Evolutionary conservation across 345 rosid genomes (phyloP).

Genomic region (Microthlaspi erraticum): DNA sequence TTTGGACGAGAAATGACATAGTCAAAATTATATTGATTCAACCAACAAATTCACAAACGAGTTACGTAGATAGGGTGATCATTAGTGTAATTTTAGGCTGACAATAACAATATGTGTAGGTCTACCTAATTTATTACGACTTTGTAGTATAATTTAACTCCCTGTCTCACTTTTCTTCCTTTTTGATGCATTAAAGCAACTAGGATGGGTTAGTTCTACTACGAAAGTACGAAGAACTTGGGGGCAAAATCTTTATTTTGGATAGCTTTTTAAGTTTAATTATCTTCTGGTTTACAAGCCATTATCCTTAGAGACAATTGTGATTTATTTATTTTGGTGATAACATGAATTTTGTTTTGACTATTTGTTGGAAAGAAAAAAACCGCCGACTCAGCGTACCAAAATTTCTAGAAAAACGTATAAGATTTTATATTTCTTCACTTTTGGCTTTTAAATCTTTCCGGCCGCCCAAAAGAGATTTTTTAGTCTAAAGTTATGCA

Average conservation of each 20-base stretch:
- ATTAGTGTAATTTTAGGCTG: no score
- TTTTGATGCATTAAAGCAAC: neutral
- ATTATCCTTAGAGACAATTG: neutral
- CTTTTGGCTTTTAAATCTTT: slow-evolving; percentile 31
- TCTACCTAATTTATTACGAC: no score
- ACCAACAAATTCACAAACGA: no score
- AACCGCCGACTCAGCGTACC: slow-evolving; percentile 20
- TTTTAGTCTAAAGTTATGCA: slow-evolving; percentile 34
- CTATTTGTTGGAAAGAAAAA: neutral
- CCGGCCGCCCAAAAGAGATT: slow-evolving; percentile 37
- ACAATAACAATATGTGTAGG: no score
- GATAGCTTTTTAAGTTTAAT: neutral
- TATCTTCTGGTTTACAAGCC: neutral
- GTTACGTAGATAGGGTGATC: no score
- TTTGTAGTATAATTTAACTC: no score
- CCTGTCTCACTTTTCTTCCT: no score
- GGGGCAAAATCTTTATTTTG: neutral
- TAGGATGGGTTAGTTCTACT: neutral
- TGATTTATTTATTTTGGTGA: neutral
- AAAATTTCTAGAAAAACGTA: slow-evolving; percentile 25
- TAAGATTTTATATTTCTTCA: slow-evolving; percentile 3
- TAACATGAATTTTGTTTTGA: neutral
- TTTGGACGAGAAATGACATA: no score
- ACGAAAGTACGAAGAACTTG: neutral
- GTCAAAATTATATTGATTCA: no score